Percentiles rank a stretch among this genome's conserved stretches.
phyloP scores from a whole-genome alignment of 768 basidiomycete genomes.

The Panaeolus cyanescens region DNA sequence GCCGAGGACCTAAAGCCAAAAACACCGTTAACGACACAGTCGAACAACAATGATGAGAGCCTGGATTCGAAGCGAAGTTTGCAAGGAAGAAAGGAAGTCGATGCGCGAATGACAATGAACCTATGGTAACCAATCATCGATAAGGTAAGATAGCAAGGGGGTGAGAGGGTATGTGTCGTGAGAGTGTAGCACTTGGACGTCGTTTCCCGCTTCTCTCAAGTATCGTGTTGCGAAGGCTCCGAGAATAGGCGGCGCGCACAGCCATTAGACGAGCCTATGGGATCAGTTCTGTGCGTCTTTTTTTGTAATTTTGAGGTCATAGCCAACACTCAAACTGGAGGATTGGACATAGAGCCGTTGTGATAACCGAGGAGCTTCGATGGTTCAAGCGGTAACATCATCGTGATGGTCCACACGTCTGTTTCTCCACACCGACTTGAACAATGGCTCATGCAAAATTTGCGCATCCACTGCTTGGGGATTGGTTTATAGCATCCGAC shows the following conservation, averaged over 20 bases:
- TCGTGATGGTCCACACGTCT: neutral
- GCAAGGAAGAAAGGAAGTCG: neutral
- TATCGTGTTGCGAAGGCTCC: conserved; percentile 55
- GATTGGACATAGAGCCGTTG: too few relatives aligned
- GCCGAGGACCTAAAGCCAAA: neutral
- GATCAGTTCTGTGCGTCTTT: neutral
- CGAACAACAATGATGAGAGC: neutral
- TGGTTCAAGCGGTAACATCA: neutral
- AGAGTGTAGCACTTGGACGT: conserved; percentile 40
- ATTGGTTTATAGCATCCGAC: neutral
- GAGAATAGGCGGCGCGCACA: conserved; percentile 36
- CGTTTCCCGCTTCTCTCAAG: conserved; percentile 29
- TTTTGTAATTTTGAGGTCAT: too few relatives aligned
- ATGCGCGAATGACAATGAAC: neutral
- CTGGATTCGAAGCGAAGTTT: neutral
- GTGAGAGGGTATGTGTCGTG: neutral
- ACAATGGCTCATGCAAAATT: neutral
- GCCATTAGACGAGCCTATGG: neutral
- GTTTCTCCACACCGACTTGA: conserved; percentile 7
- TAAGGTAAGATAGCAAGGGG: neutral
- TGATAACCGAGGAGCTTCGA: too few relatives aligned
- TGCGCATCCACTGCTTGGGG: conserved; percentile 1
- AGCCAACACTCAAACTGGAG: too few relatives aligned
- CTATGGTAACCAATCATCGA: neutral
- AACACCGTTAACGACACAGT: neutral